Evolutionary conservation across 2,329 filamentous ascomycete species (phyloP), one percentile per base, ranked within the genome.

Genomic region (Sarocladium strictum): DNA sequence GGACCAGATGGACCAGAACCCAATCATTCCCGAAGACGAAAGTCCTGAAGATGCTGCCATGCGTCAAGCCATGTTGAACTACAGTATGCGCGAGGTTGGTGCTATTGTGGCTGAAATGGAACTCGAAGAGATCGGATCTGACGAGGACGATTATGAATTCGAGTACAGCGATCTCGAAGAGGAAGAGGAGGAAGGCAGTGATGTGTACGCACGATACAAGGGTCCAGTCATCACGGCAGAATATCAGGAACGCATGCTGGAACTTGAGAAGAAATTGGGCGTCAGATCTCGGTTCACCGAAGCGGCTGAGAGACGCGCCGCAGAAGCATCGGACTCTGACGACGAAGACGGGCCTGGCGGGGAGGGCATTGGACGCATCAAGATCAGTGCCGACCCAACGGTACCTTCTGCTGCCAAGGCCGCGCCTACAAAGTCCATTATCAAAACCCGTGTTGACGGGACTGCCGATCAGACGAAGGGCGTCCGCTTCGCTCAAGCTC

Each of bases 81-180:
- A 97, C 65, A 86, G 89, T 58, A 78, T 96, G 69, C 86, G 87
- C 43, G 93, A 97, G 68, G 86, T 99, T 55, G 90, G 91, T 3
- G 84, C 90, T 35, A 89, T 99, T 2, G 94, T 99, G 15, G 94
- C 94, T 15, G 91, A 97, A 70, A 80, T 99, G 45, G 83, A 95
- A 56, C 70, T 97, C 2, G 90, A 96, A 58, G 86, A 92, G 57
- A 81, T 77, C 23, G 75, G 76, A 12, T 77, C 75, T 2, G 77
- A 83, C n/a, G 76, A 80, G 9, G 71, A 70, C 35, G 75, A 77
- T 17, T 71, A 76, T 38, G 72, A 77, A 12, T 76, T 81, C 17
- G 76, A 81, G 37, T 72, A 75, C 1, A 73, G 80, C 2, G 76
- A 79, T 7, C 76, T 78, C 1, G 76, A 76, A 1, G 43, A 47